Evolutionary conservation across 768 basidiomycete genomes (phyloP), one percentile per base, ranked within the genome.

Genomic region (Tephrocybe sp.): DNA sequence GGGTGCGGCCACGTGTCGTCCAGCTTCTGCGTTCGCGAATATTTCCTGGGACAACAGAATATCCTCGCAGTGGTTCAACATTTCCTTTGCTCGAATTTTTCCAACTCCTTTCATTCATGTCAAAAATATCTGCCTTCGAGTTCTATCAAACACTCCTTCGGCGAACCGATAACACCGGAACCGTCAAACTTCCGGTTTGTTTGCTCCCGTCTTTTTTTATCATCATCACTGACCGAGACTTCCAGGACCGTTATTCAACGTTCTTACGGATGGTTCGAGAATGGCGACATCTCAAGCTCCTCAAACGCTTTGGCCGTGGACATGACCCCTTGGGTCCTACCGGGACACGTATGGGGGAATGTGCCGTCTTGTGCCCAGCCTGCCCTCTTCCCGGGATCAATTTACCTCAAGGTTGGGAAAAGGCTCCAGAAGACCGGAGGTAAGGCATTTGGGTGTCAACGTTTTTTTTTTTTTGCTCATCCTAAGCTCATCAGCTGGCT

Each of bases 351-450:
- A n/a, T 19, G 3, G 61, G 61, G 1, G 57, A 61, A 24, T 54
- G 55, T 7, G 61, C 58, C 1, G 47, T 67, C 8, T 24, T 53
- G 21, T 68, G 66, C 27, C 61, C 61, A 11, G 59, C 58, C 3
- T 67, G 63, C 49, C 64, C 65, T 0, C 56, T 64, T 10, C 65
- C 60, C 0, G 58, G 47, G 0, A 58, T 57, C 23, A 66, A 67
- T 39, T 30, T 66, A 7, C 58, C 58, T 3, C 19, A 30, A 11
- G 52, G 45, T 11, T 63, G 59, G 61, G 30, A 47, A 3, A 12
- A 36, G 5, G 52, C 27, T 3, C 49, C 53, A 9, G 33, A 38
- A 2, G 13, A 53, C 25, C 16, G 34, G 31, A 41, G 21, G 56
- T 55, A n/a, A 22, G 48, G 5, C 33, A 50, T 44, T 3, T 30